phyloP scores from a whole-genome alignment of 805 yeast genomes.

The Ogataea nakhonphanomensis region DNA sequence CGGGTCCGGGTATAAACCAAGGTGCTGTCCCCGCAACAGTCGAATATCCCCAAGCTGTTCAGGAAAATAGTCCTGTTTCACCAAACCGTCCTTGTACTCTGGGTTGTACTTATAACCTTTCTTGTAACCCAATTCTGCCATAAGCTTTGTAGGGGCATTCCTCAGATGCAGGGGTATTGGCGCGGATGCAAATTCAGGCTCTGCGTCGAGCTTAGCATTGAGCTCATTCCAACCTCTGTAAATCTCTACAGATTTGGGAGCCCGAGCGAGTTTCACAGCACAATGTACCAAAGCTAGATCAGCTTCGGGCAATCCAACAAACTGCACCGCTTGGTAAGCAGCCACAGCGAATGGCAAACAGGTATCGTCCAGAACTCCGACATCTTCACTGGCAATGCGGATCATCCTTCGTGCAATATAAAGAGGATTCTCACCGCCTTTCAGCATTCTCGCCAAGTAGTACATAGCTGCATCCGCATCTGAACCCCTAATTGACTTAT shows the following conservation, averaged over 20 bases:
- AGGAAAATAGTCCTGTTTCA: slow-evolving; percentile 76
- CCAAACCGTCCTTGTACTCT: slow-evolving; percentile 64
- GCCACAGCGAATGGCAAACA: slow-evolving; percentile 86
- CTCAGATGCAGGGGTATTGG: slow-evolving; percentile 79
- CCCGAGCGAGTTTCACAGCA: slow-evolving; percentile 82
- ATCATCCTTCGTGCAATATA: slow-evolving; percentile 90
- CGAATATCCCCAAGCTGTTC: slow-evolving; percentile 44
- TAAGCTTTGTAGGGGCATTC: slow-evolving; percentile 90
- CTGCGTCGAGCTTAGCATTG: slow-evolving; percentile 52
- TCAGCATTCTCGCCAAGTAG: slow-evolving; percentile 82
- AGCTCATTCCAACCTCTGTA: slow-evolving; percentile 76
- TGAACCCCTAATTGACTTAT: slow-evolving; percentile 86
- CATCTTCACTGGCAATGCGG: slow-evolving; percentile 91
- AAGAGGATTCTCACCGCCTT: slow-evolving; percentile 91
- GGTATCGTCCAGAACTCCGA: slow-evolving; percentile 80
- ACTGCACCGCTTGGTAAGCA: slow-evolving; percentile 80
- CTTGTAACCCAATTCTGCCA: slow-evolving; percentile 86
- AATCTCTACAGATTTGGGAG: slow-evolving; percentile 81
- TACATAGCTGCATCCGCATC: slow-evolving; percentile 87
- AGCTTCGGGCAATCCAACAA: slow-evolving; percentile 93
- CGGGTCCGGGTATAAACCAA: slow-evolving; percentile 47
- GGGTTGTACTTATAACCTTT: slow-evolving; percentile 90
- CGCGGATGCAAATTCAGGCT: slow-evolving; percentile 58
- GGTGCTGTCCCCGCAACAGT: slow-evolving; percentile 54
- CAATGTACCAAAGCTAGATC: slow-evolving; percentile 88